These are phyloP conservation scores for Suillus lakei DNA, from an alignment of 768 basidiomycete species.

Conservation along the genomic window DNA sequence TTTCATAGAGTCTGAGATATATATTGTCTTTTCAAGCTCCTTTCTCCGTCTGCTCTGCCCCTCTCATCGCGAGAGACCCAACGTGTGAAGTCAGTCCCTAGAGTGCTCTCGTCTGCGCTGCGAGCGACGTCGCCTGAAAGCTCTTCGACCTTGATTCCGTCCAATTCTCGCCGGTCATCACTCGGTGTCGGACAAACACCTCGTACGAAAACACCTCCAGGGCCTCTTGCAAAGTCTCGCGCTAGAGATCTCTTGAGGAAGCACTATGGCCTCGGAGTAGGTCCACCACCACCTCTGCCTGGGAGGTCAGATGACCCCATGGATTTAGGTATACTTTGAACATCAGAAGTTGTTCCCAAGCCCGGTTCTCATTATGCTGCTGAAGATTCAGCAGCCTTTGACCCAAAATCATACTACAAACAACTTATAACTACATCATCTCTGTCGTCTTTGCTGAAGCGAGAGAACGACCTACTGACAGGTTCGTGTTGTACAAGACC, in stretches of 20 bases:
- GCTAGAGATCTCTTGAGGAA: conserved; percentile 82
- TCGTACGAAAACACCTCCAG: conserved; percentile 31
- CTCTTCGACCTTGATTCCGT: conserved; percentile 16
- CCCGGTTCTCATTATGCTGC: conserved; percentile 2
- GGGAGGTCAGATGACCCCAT: conserved; percentile 73
- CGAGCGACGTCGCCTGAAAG: conserved; percentile 44
- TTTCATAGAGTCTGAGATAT: no score
- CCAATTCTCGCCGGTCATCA: conserved; percentile 17
- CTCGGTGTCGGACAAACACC: conserved; percentile 26
- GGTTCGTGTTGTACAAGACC: conserved; percentile 44
- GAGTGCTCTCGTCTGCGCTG: conserved; percentile 50
- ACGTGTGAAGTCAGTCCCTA: conserved; percentile 32
- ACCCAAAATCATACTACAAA: conserved; percentile 84
- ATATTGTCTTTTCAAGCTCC: no score
- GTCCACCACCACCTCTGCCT: conserved; percentile 63
- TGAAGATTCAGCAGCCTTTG: conserved; percentile 80
- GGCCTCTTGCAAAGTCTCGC: conserved; percentile 49
- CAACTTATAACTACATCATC: conserved; percentile 84
- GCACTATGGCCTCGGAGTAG: conserved; percentile 86
- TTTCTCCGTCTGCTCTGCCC: no score
- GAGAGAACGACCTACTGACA: conserved; percentile 80
- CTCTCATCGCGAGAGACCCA: no score
- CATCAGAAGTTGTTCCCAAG: not conserved
- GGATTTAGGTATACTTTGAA: conserved; percentile 65
- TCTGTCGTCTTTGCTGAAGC: conserved; percentile 71